Percentiles rank a stretch among this genome's conserved stretches.
Conservation (phyloP, 768 basidiomycete genomes). For the Rhodotorula kratochvilovae region DNA sequence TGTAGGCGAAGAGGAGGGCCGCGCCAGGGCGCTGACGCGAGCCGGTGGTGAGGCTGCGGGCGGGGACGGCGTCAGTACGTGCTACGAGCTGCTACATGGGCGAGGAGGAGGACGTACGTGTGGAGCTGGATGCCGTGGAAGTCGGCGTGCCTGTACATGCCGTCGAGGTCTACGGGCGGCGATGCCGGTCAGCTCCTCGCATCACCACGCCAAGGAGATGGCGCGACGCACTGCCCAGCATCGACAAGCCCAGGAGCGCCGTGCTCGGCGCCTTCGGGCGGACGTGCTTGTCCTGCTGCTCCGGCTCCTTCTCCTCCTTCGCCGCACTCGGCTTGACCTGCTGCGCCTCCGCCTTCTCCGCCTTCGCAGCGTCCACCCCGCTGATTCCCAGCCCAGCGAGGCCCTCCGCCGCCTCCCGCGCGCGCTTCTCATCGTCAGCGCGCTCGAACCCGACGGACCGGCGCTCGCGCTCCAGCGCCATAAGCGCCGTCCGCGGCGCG, state of each 20-base stretch:
- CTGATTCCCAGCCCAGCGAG: conserved; percentile 13
- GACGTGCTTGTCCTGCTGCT: conserved; percentile 43
- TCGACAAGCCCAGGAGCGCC: conserved; percentile 70
- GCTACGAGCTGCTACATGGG: neutral
- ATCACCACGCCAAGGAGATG: neutral
- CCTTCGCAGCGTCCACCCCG: neutral
- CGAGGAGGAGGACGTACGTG: conserved; percentile 45
- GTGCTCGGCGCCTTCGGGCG: conserved; percentile 52
- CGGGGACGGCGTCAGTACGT: neutral
- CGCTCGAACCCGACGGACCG: conserved; percentile 65
- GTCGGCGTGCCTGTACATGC: conserved; percentile 65
- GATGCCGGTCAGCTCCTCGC: neutral
- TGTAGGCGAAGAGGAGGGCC: conserved; percentile 69
- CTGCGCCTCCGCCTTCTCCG: neutral
- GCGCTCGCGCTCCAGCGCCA: conserved; percentile 61
- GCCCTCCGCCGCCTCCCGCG: conserved; percentile 3
- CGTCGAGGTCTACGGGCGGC: conserved; percentile 57
- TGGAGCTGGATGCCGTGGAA: conserved; percentile 62
- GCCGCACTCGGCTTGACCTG: neutral
- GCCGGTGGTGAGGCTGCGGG: conserved; percentile 63
- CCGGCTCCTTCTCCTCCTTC: neutral
- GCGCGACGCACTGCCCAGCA: conserved; percentile 58
- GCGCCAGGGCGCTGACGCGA: conserved; percentile 73
- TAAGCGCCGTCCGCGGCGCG: conserved; percentile 59
- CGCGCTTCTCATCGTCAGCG: conserved; percentile 61